A percentile compares a stretch with the other conserved stretches of the same genome.
These are phyloP conservation scores for Candida anglica DNA, from an alignment of 805 yeast species.

Conservation along the genomic window DNA sequence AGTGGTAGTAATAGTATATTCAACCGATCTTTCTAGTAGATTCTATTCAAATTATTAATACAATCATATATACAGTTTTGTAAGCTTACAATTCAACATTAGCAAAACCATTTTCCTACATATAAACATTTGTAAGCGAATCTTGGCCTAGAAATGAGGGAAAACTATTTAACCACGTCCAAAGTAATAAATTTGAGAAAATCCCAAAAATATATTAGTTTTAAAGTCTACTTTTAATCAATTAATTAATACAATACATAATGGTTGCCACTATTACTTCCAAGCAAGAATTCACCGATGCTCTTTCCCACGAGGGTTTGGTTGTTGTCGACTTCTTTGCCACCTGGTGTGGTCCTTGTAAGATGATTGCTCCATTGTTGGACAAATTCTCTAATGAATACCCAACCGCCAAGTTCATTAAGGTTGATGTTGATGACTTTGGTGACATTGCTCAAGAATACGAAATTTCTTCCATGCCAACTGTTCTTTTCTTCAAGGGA, in stretches of 20 bases:
- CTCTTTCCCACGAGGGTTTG: constrained; percentile 60
- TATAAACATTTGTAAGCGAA: too few relatives aligned
- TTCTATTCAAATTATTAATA: too few relatives aligned
- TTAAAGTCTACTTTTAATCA: neutral
- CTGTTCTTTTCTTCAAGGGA: constrained; percentile 69
- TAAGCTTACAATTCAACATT: too few relatives aligned
- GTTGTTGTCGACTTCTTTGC: constrained; percentile 96
- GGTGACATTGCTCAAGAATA: constrained; percentile 69
- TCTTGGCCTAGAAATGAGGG: too few relatives aligned
- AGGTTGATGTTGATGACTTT: constrained; percentile 88
- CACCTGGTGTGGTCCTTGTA: constrained; percentile 99
- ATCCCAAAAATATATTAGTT: neutral
- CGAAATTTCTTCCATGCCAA: constrained; percentile 57
- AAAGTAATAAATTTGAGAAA: too few relatives aligned
- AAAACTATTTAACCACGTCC: too few relatives aligned
- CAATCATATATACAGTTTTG: too few relatives aligned
- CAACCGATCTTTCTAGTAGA: too few relatives aligned
- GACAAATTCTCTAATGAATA: constrained; percentile 74
- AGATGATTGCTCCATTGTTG: constrained; percentile 91
- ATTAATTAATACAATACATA: constrained; percentile 6
- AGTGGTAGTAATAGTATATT: too few relatives aligned
- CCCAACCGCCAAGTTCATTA: constrained; percentile 70
- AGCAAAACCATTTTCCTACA: too few relatives aligned
- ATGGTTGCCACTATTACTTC: constrained; percentile 35
- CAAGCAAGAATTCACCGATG: constrained; percentile 59